A percentile compares a stretch with the other conserved stretches of the same genome.
phyloP scores from a whole-genome alignment of 2,329 filamentous ascomycete genomes.

The Boeremia lycopersici region DNA sequence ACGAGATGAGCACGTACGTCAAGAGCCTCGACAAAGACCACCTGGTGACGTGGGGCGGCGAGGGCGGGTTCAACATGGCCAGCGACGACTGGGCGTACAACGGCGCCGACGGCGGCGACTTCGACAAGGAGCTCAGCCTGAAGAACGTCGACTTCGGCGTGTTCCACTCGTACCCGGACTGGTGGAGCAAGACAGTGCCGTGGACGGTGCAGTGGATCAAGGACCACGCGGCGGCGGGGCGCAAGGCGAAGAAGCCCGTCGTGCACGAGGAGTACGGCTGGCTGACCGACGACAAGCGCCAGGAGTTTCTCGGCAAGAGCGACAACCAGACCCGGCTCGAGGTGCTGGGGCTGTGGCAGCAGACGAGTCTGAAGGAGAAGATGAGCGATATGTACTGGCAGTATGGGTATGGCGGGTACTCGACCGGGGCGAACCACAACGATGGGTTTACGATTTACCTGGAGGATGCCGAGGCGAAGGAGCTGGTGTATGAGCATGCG shows the following conservation, averaged over 20 bases:
- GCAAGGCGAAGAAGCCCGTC: constrained; percentile 57
- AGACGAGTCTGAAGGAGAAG: constrained; percentile 54
- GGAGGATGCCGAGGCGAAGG: constrained; percentile 44
- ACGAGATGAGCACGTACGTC: constrained; percentile 62
- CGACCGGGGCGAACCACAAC: constrained; percentile 61
- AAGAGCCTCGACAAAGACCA: constrained; percentile 60
- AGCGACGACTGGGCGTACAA: constrained; percentile 47
- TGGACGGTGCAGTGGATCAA: constrained; percentile 63
- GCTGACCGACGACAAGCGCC: constrained; percentile 57
- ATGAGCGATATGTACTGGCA: constrained; percentile 64
- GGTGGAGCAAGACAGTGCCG: constrained; percentile 59
- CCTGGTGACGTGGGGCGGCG: constrained; percentile 62
- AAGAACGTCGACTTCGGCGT: constrained; percentile 60
- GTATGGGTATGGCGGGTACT: constrained; percentile 58
- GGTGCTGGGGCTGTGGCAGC: constrained; percentile 59
- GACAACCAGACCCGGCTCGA: constrained; percentile 53
- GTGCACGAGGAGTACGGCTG: constrained; percentile 63
- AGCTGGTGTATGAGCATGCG: constrained; percentile 30
- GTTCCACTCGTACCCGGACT: constrained; percentile 63
- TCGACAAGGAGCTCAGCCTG: constrained; percentile 57
- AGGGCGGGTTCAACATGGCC: constrained; percentile 45
- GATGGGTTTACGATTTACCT: constrained; percentile 64
- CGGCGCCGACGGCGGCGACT: constrained; percentile 59
- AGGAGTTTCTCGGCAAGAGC: constrained; percentile 53
- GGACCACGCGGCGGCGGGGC: constrained; percentile 57